Base-by-base conservation (phyloP, 768 basidiomycete species). In the Kwoniella mangroviensis region DNA sequence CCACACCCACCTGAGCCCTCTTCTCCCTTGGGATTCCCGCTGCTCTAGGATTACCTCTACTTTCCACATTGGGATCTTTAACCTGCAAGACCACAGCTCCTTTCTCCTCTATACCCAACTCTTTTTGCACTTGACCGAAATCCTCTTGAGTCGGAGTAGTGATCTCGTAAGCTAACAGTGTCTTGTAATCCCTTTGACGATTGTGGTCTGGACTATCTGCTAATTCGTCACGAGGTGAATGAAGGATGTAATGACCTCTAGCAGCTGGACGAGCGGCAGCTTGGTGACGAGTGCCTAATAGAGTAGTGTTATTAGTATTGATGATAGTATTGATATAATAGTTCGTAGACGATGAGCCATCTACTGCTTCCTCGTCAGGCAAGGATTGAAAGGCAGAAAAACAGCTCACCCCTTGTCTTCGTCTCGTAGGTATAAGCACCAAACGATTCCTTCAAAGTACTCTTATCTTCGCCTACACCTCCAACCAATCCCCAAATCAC, bases 201-300 rank as follows among this genome's bases (percentile, higher is more conserved):
- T 79, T 69, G 52, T 74, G 70, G 13, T 73, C 69, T 15, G 79
- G 77, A 15, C 61, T 65, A 54, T 80, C 79, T 40, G 79, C 79
- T 4, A 72, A 61, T 41, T 72, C 60, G 55, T 81, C 79, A n/a
- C 70, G 74, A 0, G 79, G 79, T 6, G 79, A 81, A 64, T 81
- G 79, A 15, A 81, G 75, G 67, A 81, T 77, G 56, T 81, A 81
- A 53, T 81, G 79, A 0, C 79, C 79, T 61, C 79, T 41, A 11
- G 75, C 79, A 7, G 79, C 79, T 17, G 79, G 79, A n/a, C 79
- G 65, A 10, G 79, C 77, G 9, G 79, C 77, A 10, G 56, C 53
- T 56, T 79, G 79, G 49, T 79, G 77, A 19, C 79, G 68, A 3
- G 68, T 75, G n/a, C 79, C 79, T 79, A 34, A 3, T 57, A 22